Evolutionary conservation across 768 basidiomycete species (phyloP), one percentile per base, ranked within the genome.

Genomic region (Psilocybe tampanensis): DNA sequence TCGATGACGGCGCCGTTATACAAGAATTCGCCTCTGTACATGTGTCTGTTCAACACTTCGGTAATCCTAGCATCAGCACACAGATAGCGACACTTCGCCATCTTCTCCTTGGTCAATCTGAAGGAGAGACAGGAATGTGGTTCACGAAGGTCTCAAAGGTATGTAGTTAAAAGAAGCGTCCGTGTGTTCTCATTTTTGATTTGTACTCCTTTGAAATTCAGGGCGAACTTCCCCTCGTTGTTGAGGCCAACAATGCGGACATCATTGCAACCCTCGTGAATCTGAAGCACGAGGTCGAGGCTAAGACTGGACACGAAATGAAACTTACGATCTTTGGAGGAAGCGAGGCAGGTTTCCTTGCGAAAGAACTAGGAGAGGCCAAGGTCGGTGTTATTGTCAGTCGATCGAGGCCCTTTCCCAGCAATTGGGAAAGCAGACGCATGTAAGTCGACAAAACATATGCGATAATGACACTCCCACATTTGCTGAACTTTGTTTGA

Each of bases 161-260:
- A 34, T 36, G 72, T n/a, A n/a, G n/a, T n/a, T n/a, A n/a, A n/a
- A n/a, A n/a, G n/a, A n/a, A n/a, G 2, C 18, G 12, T 42, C 34
- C n/a, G 15, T 23, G 13, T 26, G 33, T 7, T 21, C 2, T 43
- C n/a, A n/a, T 32, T 23, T 21, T 52, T 5, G 49, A 52, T 2
- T 56, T 17, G 18, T 24, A 2, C 8, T 17, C 23, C 33, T 12
- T 32, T 24, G 19, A n/a, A n/a, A n/a, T n/a, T 13, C 58, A 89
- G 86, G 90, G 92, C 5, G 65, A 77, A 33, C 77, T 94, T 19
- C 88, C 91, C 2, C 74, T 97, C 5, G 88, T 96, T 11, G 75
- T 94, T 8, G 83, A 88, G 52, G 86, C 83, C 2, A 76, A 88
- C 60, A 92, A 79, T 63, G 93, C 91, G 3, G 94, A 95, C 69